Evolutionary conservation across 371 early-diverging fungal species (phyloP), one percentile per base, ranked within the genome.

Genomic region (Basidiobolus meristosporus): DNA sequence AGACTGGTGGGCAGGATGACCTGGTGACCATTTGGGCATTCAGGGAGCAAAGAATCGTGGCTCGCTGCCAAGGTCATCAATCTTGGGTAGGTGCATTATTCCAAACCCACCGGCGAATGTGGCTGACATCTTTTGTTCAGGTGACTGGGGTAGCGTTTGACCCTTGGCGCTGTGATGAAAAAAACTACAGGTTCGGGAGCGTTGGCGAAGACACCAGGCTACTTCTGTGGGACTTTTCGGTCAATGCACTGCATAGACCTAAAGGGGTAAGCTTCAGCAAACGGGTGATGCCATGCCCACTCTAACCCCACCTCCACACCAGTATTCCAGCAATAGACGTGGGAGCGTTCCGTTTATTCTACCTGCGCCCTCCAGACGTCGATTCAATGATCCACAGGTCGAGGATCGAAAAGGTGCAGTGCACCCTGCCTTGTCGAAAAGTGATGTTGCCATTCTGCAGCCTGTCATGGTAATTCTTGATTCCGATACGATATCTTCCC

Each of bases 1-100:
- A 65, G 69, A 69, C 77, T 0, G 85, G 97, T 7, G 89, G 93
- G 0, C 90, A 98, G 51, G 99, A 98, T 57, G 97, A 98, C 53
- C 53, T 90, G 7, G 72, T 97, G 10, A 80, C 89, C 1, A 67
- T 98, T 2, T 98, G 91, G 91, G 69, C 77, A 38, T 75, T 71
- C 51, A 65, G 58, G 41, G 88, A 73, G 29, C 69, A 68, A 29
- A 57, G 70, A 7, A 68, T 88, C 16, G 68, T 88, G 0, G 91
- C 91, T 1, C 60, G 95, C 14, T 87, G 90, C 51, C 81, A 82
- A 47, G 97, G 93, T 2, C 98, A 98, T 53, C 69, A 72, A 32
- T 93, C 98, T 0, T 93, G 92, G 79, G 82, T 82, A 39, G 56
- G 59, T 31, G 33, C 15, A 12, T 26, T 36, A 5, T 19, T 39